These are phyloP conservation scores for Cadophora sp. DNA, from an alignment of 2,329 filamentous ascomycete genomes.

Conservation along the genomic window DNA sequence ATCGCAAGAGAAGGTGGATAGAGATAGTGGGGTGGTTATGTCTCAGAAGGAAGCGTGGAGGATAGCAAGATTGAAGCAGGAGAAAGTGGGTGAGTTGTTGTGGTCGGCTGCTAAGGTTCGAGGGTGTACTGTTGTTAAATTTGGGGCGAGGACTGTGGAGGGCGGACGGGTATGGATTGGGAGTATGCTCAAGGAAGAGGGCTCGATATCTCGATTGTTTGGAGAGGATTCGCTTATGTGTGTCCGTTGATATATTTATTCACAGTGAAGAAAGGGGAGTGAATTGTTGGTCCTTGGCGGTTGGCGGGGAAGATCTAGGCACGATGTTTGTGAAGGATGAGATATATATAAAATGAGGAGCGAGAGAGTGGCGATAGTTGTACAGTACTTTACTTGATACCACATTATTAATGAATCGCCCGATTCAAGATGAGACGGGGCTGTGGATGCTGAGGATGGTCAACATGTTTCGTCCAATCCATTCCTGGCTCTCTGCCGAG, in stretches of 20 bases:
- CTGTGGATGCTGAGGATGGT: background rate
- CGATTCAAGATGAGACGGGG: slow-evolving; percentile 5
- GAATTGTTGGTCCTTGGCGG: background rate
- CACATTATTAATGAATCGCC: background rate
- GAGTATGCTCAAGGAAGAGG: slow-evolving; percentile 75
- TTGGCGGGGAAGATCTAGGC: background rate
- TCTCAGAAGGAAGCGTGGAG: slow-evolving; percentile 61
- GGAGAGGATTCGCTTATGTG: slow-evolving; percentile 85
- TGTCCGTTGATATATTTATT: slow-evolving; percentile 57
- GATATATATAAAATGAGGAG: background rate
- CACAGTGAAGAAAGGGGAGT: background rate
- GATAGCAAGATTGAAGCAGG: slow-evolving; percentile 59
- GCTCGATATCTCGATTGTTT: slow-evolving; percentile 73
- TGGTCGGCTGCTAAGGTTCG: slow-evolving; percentile 85
- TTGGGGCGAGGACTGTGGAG: slow-evolving; percentile 83
- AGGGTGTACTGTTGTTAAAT: slow-evolving; percentile 89
- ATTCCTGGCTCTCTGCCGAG: background rate
- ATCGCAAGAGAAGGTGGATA: slow-evolving; percentile 57
- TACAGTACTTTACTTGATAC: too few species aligned
- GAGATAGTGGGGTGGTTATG: slow-evolving; percentile 46
- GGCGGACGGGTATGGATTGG: slow-evolving; percentile 82
- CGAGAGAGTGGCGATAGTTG: too few species aligned
- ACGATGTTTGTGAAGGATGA: background rate
- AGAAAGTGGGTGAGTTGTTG: slow-evolving; percentile 66
- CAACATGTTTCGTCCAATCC: background rate